These are phyloP conservation scores for Sarocladium kiliense DNA, from an alignment of 2,329 filamentous ascomycete species.

Conservation along the genomic window DNA sequence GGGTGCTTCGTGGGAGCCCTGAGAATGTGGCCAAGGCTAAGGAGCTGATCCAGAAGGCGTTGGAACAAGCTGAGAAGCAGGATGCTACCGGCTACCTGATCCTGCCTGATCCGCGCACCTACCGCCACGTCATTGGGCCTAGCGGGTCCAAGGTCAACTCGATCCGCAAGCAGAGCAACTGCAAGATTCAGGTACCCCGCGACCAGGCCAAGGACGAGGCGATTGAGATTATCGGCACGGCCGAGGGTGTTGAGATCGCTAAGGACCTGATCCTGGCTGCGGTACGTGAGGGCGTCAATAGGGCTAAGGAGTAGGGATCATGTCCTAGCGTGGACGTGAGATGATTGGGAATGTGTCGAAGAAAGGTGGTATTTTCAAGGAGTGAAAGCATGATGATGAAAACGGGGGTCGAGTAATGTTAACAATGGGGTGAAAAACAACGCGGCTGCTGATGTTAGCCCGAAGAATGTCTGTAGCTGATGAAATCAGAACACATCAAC, in stretches of 20 bases:
- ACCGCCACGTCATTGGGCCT: slow-evolving; percentile 84
- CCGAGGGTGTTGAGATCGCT: slow-evolving; percentile 78
- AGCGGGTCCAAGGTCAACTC: slow-evolving; percentile 87
- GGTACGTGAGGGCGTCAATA: slow-evolving; percentile 56
- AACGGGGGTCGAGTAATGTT: too few relatives aligned
- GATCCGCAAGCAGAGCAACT: slow-evolving; percentile 87
- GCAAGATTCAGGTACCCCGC: slow-evolving; percentile 88
- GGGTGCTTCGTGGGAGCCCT: slow-evolving; percentile 75
- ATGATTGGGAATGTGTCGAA: neutral
- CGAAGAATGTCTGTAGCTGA: too few relatives aligned
- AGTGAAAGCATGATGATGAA: too few relatives aligned
- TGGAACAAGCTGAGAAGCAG: slow-evolving; percentile 66
- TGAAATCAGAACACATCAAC: too few relatives aligned
- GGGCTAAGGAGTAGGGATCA: slow-evolving; percentile 22
- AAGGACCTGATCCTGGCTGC: slow-evolving; percentile 84
- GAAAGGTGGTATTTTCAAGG: neutral
- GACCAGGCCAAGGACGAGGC: slow-evolving; percentile 72
- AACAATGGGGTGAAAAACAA: too few relatives aligned
- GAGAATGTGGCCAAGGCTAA: slow-evolving; percentile 82
- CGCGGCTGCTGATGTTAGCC: too few relatives aligned
- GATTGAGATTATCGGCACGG: slow-evolving; percentile 80
- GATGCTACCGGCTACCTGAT: slow-evolving; percentile 80
- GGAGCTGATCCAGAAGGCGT: slow-evolving; percentile 64
- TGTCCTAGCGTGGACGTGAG: neutral
- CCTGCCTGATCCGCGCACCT: slow-evolving; percentile 82